phyloP scores from a whole-genome alignment of 371 early-diverging fungal genomes.

The Mortierella sp. region DNA sequence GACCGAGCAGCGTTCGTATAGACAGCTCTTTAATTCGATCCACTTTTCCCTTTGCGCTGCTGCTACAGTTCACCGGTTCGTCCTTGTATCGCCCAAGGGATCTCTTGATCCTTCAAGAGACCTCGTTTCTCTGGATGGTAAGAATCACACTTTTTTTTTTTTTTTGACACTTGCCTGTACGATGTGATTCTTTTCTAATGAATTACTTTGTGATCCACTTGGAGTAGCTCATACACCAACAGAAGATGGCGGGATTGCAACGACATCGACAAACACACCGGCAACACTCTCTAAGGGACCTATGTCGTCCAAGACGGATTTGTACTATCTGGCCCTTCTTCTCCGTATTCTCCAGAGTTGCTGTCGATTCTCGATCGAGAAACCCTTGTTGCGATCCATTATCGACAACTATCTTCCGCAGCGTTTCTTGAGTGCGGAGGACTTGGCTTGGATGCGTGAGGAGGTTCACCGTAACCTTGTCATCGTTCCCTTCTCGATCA shows the following conservation, averaged over 20 bases:
- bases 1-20: conserved; percentile 37
- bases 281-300: conserved; percentile 33
- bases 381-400: conserved; percentile 15
- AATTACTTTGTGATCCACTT: not conserved
- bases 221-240: not conserved
- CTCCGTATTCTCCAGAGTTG: conserved; percentile 51
- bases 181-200: not conserved
- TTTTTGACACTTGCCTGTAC: not conserved
- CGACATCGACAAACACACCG: conserved; percentile 12
- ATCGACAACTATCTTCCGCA: conserved; percentile 37
- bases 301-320: conserved; percentile 29
- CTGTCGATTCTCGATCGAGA: conserved; percentile 51
- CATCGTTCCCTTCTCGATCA: conserved; percentile 39
- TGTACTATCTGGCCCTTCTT: conserved; percentile 35
- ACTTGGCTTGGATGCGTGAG: conserved; percentile 25
- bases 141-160: not conserved
- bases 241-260: not conserved
- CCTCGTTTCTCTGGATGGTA: conserved; percentile 15
- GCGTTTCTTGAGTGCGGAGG: conserved; percentile 27
- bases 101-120: too few relatives aligned
- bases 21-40: conserved; percentile 50
- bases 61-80: conserved; percentile 49
- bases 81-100: conserved; percentile 25
- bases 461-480: conserved; percentile 33
- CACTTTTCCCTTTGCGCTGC: conserved; percentile 52